Evolutionary conservation across 2,329 filamentous ascomycete species (phyloP), one percentile per base, ranked within the genome.

Genomic region (Lasiodiplodia sp.): DNA sequence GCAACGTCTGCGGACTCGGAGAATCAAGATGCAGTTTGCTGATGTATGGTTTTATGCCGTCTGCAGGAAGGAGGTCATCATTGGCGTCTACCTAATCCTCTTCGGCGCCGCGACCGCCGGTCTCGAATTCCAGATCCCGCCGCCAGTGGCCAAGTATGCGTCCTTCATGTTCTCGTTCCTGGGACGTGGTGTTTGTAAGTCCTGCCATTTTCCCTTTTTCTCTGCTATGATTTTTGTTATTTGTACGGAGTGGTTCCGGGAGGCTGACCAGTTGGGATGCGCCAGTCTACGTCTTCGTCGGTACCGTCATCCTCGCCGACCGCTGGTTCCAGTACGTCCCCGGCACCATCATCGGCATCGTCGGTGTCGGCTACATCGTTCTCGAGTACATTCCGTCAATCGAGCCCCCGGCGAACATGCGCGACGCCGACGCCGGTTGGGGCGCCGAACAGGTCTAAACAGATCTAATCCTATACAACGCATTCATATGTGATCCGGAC

Each of bases 111-210:
- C 56, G 56, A 68, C 66, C 23, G 66, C 56, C 34, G 56, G 57
- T 53, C 60, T 68, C 34, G 96, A 99, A 83, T 97, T 98, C 84
- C 92, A 97, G 82, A 95, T 97, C 75, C 95, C 96, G 63, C 93
- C 94, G 69, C 94, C 97, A 80, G 87, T 97, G 67, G 91, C 94
- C 69, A 91, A 93, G 83, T 97, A 98, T 85, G 95, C 94, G 67
- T 97, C 93, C 12, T 99, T 99, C 86, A 90, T 98, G 82, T 98
- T 98, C 86, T 97, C 93, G 69, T 98, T 99, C 87, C 84, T 98
- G 74, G 96, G 96, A 71, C 94, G 96, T 78, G 96, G 96, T 82
- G 86, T 93, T 79, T 98, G 94, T 97, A 89, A 83, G 93, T 90
- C 18, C 16, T 18, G 16, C 31, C n/a, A 10, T n/a, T 21, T 6